These are phyloP conservation scores for Cetradonia linearis DNA, from an alignment of 495 filamentous ascomycete species.

Conservation along the genomic window DNA sequence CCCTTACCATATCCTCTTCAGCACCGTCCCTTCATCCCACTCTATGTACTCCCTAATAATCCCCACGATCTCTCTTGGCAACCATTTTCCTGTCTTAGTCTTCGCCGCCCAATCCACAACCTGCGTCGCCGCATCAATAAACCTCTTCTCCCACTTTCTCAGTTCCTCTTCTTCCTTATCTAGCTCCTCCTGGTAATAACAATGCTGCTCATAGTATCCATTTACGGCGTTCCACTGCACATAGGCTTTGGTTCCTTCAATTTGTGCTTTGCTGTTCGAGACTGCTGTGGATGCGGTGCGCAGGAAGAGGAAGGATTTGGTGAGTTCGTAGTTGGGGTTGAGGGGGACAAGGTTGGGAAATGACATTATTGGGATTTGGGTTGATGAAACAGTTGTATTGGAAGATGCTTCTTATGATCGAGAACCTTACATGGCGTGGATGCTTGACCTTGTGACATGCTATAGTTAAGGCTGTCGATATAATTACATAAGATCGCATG, in stretches of 20 bases:
- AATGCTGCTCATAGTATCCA: neutral
- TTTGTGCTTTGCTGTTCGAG: slow-evolving; percentile 1
- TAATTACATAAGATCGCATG: neutral
- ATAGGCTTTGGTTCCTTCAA: neutral
- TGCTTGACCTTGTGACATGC: neutral
- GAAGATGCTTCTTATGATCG: neutral
- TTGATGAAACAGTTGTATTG: neutral
- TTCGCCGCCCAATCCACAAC: slow-evolving; percentile 9
- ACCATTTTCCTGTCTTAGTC: slow-evolving; percentile 3
- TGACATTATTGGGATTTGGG: neutral
- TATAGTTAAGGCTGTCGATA: neutral
- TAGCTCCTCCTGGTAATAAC: neutral
- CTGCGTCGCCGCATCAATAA: slow-evolving; percentile 1
- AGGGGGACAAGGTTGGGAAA: neutral
- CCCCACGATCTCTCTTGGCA: slow-evolving; percentile 12
- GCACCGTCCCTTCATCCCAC: neutral
- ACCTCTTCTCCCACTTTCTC: slow-evolving; percentile 8
- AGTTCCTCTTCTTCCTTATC: slow-evolving; percentile 1
- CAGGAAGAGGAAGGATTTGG: slow-evolving; percentile 12
- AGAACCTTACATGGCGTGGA: neutral
- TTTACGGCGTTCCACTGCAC: neutral
- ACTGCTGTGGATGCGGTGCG: slow-evolving; percentile 18
- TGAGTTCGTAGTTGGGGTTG: slow-evolving; percentile 3
- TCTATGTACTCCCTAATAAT: slow-evolving; percentile 7
- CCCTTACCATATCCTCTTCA: slow-evolving; percentile 1